phyloP scores from a whole-genome alignment of 768 basidiomycete genomes.

The Infundibulicybe gibba region DNA sequence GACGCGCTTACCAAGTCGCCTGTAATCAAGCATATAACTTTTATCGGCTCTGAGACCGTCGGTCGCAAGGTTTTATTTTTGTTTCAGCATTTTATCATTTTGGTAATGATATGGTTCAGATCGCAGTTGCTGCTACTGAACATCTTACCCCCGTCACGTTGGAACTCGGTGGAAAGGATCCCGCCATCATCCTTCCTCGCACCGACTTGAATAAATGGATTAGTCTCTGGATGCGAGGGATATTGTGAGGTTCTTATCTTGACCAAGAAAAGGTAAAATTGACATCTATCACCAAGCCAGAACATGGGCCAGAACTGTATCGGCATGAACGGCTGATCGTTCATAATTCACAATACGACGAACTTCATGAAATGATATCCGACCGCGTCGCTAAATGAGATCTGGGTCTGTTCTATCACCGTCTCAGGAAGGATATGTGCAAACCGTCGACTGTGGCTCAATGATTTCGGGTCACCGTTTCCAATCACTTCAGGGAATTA shows the following conservation, averaged over 20 bases:
- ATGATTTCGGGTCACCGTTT: slow-evolving; percentile 83
- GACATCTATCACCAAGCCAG: slow-evolving; percentile 56
- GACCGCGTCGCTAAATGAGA: slow-evolving; percentile 64
- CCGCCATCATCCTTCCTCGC: slow-evolving; percentile 82
- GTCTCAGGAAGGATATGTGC: slow-evolving; percentile 63
- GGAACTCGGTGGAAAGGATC: slow-evolving; percentile 95
- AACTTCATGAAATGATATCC: slow-evolving; percentile 61
- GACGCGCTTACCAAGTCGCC: slow-evolving; percentile 76
- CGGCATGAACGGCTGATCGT: slow-evolving; percentile 94
- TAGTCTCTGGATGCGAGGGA: slow-evolving; percentile 84
- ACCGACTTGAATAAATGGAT: slow-evolving; percentile 81
- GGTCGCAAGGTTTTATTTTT: slow-evolving; percentile 61
- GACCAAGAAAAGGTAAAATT: not conserved
- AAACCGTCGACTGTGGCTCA: slow-evolving; percentile 79
- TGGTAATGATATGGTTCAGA: slow-evolving; percentile 31
- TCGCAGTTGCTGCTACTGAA: slow-evolving; percentile 80
- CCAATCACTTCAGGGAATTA: slow-evolving; percentile 60
- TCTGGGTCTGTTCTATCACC: slow-evolving; percentile 71
- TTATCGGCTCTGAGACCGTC: slow-evolving; percentile 80
- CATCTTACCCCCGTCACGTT: slow-evolving; percentile 90
- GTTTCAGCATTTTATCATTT: not conserved
- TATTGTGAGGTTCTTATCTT: slow-evolving; percentile 61
- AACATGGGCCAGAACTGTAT: slow-evolving; percentile 97
- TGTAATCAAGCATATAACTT: slow-evolving; percentile 89
- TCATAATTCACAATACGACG: slow-evolving; percentile 72